Percentiles rank a stretch among this genome's conserved stretches.
These are phyloP conservation scores for Geotrichum phurueaensis DNA, from an alignment of 1,139 yeast species.

Conservation along the genomic window DNA sequence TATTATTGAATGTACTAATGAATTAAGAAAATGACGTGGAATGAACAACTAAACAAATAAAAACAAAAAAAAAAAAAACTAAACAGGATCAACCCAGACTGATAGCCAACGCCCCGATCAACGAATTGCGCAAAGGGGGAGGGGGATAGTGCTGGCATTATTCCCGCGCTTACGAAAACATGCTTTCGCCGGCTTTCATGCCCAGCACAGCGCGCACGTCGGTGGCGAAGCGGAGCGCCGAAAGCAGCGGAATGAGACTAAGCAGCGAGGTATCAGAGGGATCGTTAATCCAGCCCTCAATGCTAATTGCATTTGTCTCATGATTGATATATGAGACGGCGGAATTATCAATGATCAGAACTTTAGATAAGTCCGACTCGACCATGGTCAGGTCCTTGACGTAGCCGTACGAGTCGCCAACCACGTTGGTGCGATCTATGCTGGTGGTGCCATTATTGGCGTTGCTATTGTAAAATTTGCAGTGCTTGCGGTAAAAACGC, in stretches of 20 bases:
- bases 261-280: conserved; percentile 79
- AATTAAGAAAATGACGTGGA: background rate
- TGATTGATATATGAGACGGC: conserved; percentile 83
- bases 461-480: conserved; percentile 44
- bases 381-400: conserved; percentile 70
- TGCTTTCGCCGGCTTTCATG: conserved; percentile 68
- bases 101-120: no score
- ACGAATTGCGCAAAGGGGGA: no score
- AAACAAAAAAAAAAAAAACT: background rate
- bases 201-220: conserved; percentile 84
- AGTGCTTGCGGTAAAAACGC: conserved; percentile 73
- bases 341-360: conserved; percentile 83
- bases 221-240: conserved; percentile 70
- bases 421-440: background rate
- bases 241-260: conserved; percentile 72
- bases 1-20: no score
- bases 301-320: conserved; percentile 80
- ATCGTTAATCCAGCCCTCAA: conserved; percentile 97
- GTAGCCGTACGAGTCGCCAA: conserved; percentile 53
- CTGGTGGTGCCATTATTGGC: background rate
- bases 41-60: background rate
- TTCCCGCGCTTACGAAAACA: conserved; percentile 41
- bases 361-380: conserved; percentile 55
- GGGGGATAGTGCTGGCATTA: background rate
- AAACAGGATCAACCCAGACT: background rate